Conservation (phyloP, 306 rosid species). For the Gastrolobium bilobum region DNA sequence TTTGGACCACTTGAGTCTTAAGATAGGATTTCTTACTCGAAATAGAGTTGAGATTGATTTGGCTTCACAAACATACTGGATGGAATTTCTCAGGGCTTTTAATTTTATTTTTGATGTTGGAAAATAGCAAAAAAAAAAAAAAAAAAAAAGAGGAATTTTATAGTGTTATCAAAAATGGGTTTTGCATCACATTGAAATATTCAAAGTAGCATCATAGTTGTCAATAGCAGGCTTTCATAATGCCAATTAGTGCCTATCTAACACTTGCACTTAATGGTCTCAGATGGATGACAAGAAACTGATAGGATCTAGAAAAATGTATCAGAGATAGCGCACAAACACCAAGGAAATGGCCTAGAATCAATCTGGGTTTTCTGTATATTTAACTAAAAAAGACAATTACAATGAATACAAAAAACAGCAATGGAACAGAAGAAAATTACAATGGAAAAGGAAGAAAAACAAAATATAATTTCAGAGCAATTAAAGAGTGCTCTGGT, state of each 20-base stretch:
- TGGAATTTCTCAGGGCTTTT: constrained; percentile 5
- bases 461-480: no score
- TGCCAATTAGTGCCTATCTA: background rate
- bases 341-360: no score
- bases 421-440: no score
- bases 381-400: no score
- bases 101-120: background rate
- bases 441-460: no score
- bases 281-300: background rate
- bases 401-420: no score
- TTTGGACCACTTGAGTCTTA: background rate
- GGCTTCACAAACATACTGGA: background rate
- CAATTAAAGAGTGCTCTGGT: no score
- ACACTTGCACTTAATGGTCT: constrained; percentile 16
- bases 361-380: no score
- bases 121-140: background rate
- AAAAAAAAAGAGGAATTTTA: background rate
- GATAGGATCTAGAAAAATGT: no score
- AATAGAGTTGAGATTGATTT: background rate
- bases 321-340: no score
- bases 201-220: constrained; percentile 18
- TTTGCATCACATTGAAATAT: background rate
- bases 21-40: background rate
- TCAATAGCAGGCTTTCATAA: background rate
- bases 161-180: background rate